These are phyloP conservation scores for Vinca minor DNA, from an alignment of 257 asterid species.

Conservation along the genomic window DNA sequence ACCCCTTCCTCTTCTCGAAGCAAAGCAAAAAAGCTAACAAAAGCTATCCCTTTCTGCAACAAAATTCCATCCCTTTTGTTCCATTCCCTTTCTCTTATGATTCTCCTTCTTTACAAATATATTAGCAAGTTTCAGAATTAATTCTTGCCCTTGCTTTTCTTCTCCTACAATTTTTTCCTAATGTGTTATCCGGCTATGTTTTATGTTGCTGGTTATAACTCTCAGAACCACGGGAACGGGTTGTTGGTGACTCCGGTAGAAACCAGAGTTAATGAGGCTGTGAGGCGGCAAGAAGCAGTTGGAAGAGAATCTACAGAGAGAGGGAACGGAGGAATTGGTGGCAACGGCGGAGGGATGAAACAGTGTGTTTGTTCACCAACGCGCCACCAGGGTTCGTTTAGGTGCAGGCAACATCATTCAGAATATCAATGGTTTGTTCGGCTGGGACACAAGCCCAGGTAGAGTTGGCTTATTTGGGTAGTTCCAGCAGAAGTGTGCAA, in stretches of 20 bases:
- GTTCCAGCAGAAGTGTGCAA: not conserved
- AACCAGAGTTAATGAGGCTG: conserved; percentile 1
- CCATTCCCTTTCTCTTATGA: not conserved
- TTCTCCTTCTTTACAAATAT: not conserved
- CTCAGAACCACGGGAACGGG: conserved; percentile 1
- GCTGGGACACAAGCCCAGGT: conserved; percentile 4
- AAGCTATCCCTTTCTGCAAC: conserved; percentile 18
- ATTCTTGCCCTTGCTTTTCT: not conserved
- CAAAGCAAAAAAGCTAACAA: not conserved
- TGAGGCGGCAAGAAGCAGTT: conserved; percentile 11
- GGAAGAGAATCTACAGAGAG: not conserved
- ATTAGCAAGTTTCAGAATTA: too few species aligned
- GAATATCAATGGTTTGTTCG: conserved; percentile 30
- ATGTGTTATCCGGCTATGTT: conserved; percentile 22
- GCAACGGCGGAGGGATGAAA: conserved; percentile 6
- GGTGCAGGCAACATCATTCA: conserved; percentile 27
- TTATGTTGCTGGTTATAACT: conserved; percentile 1
- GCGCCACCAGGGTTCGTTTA: conserved; percentile 30
- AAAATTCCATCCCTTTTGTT: conserved; percentile 14
- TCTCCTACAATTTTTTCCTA: not conserved
- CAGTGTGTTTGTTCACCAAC: conserved; percentile 38
- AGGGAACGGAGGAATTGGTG: not conserved
- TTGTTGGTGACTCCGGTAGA: not conserved
- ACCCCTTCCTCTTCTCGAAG: not conserved
- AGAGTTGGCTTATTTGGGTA: not conserved